These are phyloP conservation scores for Alisma plantagoaquatica DNA, from an alignment of 106 monocot genomes.

Conservation along the genomic window DNA sequence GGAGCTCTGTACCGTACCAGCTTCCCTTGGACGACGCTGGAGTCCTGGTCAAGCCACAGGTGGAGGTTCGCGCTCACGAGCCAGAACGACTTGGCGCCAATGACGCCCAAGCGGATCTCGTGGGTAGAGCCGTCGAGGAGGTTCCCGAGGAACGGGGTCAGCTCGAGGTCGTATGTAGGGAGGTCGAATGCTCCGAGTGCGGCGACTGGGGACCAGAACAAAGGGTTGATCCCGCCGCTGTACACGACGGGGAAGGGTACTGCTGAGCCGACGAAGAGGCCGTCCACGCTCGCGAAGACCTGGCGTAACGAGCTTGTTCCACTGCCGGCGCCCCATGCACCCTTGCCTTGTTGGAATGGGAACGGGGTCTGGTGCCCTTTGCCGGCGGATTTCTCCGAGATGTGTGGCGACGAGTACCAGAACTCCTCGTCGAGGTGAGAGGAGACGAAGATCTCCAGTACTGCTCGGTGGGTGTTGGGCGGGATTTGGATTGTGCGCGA, in stretches of 20 bases:
- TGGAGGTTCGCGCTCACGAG: slow-evolving; percentile 30
- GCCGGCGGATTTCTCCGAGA: slow-evolving; percentile 11
- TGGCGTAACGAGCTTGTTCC: slow-evolving; percentile 44
- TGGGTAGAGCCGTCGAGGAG: slow-evolving; percentile 35
- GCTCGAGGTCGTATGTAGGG: slow-evolving; percentile 34
- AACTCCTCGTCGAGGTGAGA: slow-evolving; percentile 62
- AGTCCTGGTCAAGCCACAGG: slow-evolving; percentile 31
- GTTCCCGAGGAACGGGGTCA: slow-evolving; percentile 55
- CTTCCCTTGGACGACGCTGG: slow-evolving; percentile 8
- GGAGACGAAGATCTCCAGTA: slow-evolving; percentile 63
- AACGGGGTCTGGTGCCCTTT: slow-evolving; percentile 52
- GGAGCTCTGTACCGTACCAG: slow-evolving; percentile 1
- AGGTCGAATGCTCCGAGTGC: slow-evolving; percentile 41
- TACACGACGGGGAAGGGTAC: slow-evolving; percentile 39
- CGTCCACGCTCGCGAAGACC: slow-evolving; percentile 31
- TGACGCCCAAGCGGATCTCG: slow-evolving; percentile 24
- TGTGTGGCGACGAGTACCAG: slow-evolving; percentile 80
- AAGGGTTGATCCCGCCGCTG: slow-evolving; percentile 34
- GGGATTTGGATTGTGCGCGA: slow-evolving; percentile 28
- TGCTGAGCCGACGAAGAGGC: slow-evolving; percentile 21
- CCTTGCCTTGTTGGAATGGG: slow-evolving; percentile 17
- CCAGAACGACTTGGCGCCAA: slow-evolving; percentile 20
- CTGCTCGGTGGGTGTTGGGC: slow-evolving; percentile 41
- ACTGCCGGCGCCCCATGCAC: slow-evolving; percentile 13
- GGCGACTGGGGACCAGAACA: slow-evolving; percentile 33